Base-by-base conservation (phyloP, 2,329 filamentous ascomycete genomes). In the Arthrobotrys sinensis region DNA sequence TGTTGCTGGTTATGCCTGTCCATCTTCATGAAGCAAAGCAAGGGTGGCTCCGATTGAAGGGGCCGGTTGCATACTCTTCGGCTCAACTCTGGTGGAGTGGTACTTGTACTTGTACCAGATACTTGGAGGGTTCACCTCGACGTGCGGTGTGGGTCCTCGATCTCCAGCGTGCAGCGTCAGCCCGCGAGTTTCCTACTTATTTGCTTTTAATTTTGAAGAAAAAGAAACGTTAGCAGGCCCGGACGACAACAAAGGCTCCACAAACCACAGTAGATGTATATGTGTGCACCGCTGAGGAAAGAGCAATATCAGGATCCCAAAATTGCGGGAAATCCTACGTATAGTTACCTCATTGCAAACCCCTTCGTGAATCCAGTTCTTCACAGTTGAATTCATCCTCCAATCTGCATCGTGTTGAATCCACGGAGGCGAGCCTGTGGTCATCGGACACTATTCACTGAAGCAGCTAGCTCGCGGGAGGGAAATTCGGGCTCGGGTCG, bases 391-490 rank as follows among this genome's bases (percentile, higher is more conserved):
- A 60, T 4, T 19, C 8, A 7, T 2, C 21, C 7, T 16, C 21
- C 6, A 21, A 10, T 5, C 45, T 8, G 3, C 36, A 45, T 32
- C 21, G 40, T 32, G 28, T 38, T 70, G 66, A 70, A 50, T 28
- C 4, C 24, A 28, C 4, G 4, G 24, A 28, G 24, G 24, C 24
- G 48, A 57, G n/a, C 38, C 34, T 43, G 28, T 53, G n/a, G 38
- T 36, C 14, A 19, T 65, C 38, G 50, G 34, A 43, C 32, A 57
- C 70, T 68, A 75, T 46, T 43, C 52, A 62, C 70, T 68, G 70
- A 75, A 66, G 67, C 70, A 75, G 63, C 45, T 75, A 75, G 70
- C 24, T 55, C 24, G 70, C 70, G 70, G 63, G 70, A 68, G 60
- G 63, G 70, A 36, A 63, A 52, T 60, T 67, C 63, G 53, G 70